Evolutionary conservation across 139 green algal genomes (phyloP), one percentile per base, ranked within the genome.

Genomic region (Chlamydomonas schloesseri): DNA sequence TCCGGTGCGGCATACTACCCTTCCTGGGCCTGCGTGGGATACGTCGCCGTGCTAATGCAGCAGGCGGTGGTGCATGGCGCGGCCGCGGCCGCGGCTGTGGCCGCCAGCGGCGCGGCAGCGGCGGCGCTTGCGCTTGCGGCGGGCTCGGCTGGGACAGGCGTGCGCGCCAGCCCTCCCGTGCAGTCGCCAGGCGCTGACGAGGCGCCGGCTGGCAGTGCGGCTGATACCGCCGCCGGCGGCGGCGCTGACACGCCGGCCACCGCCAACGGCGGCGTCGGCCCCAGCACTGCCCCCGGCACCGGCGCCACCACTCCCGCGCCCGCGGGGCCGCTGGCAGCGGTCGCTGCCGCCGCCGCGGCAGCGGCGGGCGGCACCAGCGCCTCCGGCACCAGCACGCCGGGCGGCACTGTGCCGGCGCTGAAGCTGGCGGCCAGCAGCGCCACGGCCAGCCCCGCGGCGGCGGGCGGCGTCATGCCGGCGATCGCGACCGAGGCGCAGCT

Each of bases 401-500:
- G 57, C 21, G 53, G 53, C 31, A 18, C 24, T 26, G 71, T 50
- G 42, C 42, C 71, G 13, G 26, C 37, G 33, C 53, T 62, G 11
- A 77, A 58, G 71, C 24, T 28, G 47, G 13, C 33, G 31, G n/a
- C 29, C n/a, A 34, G 24, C 57, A 46, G 64, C 64, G n/a, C 2
- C 0, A 33, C 42, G 24, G n/a, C 31, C 21, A 84, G 77, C 60
- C 77, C 62, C 1, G 50, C n/a, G 37, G 46, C 47, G 24, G 37
- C 24, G n/a, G 78, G 64, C 6, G 34, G 47, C 50, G 18, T 29
- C n/a, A 62, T 47, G 62, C 79, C 79, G 5, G 79, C 79, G 28
- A n/a, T 85, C 31, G 79, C 79, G 0, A 85, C 79, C 6, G 79
- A 85, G 65, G 79, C 62, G 13, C 15, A 33, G 31, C 0, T 85